phyloP scores from a whole-genome alignment of 495 filamentous ascomycete species.

The Penicillium cataractarum region DNA sequence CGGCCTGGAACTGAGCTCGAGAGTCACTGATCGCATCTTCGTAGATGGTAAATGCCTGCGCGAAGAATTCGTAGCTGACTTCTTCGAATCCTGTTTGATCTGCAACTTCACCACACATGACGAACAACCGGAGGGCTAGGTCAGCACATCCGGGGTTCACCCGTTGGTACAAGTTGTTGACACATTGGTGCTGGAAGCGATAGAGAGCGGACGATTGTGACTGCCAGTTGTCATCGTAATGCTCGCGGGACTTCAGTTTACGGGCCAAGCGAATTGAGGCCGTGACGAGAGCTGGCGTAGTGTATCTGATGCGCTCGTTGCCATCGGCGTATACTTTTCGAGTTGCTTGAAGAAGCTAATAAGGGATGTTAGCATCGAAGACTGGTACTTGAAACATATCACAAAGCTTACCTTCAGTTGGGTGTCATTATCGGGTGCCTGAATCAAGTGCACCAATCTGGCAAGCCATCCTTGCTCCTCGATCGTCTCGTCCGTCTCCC shows the following conservation, averaged over 20 bases:
- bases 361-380: constrained; percentile 28
- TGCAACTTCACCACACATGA: constrained; percentile 88
- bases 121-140: constrained; percentile 83
- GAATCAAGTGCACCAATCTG: constrained; percentile 84
- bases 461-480: constrained; percentile 98
- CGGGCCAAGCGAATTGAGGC: constrained; percentile 86
- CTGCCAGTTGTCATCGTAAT: constrained; percentile 94
- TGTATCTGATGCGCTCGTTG: constrained; percentile 93
- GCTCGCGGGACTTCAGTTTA: constrained; percentile 86
- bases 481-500: constrained; percentile 91
- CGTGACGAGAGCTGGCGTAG: constrained; percentile 91
- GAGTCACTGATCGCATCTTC: constrained; percentile 95
- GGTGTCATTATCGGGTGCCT: constrained; percentile 83
- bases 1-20: constrained; percentile 95
- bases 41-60: constrained; percentile 97
- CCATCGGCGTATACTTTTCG: constrained; percentile 89
- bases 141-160: constrained; percentile 83
- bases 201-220: constrained; percentile 86
- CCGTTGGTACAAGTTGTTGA: constrained; percentile 87
- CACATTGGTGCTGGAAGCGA: constrained; percentile 87
- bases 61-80: constrained; percentile 97
- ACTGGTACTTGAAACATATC: background rate
- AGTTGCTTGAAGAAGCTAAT: constrained; percentile 79
- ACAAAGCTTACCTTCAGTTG: constrained; percentile 70
- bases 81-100: constrained; percentile 94